Percentiles rank a stretch among this genome's conserved stretches.
Evolutionary conservation across 2,329 filamentous ascomycete species (phyloP).

Genomic region (Ophiostoma fasciatum): DNA sequence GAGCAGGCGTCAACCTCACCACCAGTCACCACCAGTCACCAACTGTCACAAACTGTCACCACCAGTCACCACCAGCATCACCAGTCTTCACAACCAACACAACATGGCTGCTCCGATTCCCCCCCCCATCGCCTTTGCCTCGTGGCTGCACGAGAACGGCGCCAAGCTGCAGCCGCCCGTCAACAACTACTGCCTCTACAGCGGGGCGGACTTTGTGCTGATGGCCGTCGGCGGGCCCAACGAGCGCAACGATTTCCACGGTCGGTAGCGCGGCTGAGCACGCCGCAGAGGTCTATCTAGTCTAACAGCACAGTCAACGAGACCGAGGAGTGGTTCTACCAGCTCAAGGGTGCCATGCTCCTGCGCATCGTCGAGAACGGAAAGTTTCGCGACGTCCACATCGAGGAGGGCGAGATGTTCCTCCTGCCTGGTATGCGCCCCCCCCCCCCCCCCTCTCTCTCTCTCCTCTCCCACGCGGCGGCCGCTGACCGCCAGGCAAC

Average conservation of each 20-base stretch:
- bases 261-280: background rate
- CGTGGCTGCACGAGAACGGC: background rate
- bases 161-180: no score
- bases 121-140: background rate
- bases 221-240: slow-evolving; percentile 1
- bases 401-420: slow-evolving; percentile 2
- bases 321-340: slow-evolving; percentile 3
- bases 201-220: background rate
- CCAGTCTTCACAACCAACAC: no score
- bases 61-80: no score
- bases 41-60: no score
- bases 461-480: no score
- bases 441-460: no score
- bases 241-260: slow-evolving; percentile 2
- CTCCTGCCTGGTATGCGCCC: background rate
- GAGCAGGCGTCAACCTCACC: no score
- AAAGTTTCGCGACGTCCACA: background rate
- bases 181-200: background rate
- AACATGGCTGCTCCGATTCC: background rate
- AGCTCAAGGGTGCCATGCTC: slow-evolving; percentile 2
- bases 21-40: no score
- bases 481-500: slow-evolving; percentile 8
- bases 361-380: slow-evolving; percentile 1
- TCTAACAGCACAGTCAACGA: background rate
- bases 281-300: no score